Base-by-base conservation (phyloP, 345 rosid genomes). In the Heritiera littoralis region DNA sequence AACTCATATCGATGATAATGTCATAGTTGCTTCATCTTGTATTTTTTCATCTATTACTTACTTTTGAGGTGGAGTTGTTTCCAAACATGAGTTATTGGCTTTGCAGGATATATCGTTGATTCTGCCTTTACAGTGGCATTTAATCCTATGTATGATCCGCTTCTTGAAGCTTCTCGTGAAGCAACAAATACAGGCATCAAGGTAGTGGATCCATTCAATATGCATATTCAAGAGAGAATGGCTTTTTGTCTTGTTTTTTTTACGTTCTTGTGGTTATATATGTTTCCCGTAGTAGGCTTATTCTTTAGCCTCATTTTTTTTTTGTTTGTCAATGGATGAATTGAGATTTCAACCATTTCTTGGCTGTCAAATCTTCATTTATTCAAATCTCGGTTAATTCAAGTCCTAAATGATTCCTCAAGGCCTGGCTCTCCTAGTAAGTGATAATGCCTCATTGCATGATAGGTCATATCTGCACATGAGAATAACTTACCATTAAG, bases 101-200 rank as follows among this genome's bases (percentile, higher is more conserved):
- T 86, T 82, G 60, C 91, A 96, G 99, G 99, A 64, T 83, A 52
- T 82, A 96, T 94, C 15, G 87, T 96, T 77, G 99, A 94, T 80
- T 94, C 90, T 87, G 98, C 99, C 54, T 96, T 96, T 86, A 96
- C 97, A 32, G 98, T 96, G 84, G 98, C 99, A n/a, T 93, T 96
- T 89, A 94, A 96, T 80, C 99, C 99, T 20, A 92, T 94, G 92
- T 94, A 74, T 84, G 89, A 96, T 85, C 97, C 98, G 41, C 88
- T 96, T 75, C 91, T 96, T 83, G 97, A 88, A 85, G 98, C 98
- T 77, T 92, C 99, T 74, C 93, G 90, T 13, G 98, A 94, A 87
- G 98, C 99, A 70, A 96, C 99, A 2, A 92, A 92, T 84, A 87
- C 91, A n/a, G 99, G 98, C 56, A 92, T 96, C 78, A 94, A 92